phyloP scores from a whole-genome alignment of 2,329 filamentous ascomycete genomes.

The Elsinoe arachidis region DNA sequence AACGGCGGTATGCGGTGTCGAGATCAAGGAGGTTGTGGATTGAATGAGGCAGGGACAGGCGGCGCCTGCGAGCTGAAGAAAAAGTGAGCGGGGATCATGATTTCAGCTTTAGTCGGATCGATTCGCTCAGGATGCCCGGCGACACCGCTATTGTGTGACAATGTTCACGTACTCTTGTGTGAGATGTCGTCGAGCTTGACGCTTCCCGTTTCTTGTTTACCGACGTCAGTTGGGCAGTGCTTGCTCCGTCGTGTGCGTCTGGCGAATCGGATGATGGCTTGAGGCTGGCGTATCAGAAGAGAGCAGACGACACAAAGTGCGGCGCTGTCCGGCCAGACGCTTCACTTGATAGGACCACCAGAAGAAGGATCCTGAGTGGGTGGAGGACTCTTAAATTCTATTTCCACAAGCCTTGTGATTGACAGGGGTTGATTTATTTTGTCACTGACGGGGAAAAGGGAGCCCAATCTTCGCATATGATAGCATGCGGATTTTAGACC shows the following conservation, averaged over 20 bases:
- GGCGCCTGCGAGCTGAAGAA: constrained; percentile 12
- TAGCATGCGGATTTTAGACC: neutral
- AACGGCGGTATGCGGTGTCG: neutral
- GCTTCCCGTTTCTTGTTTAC: constrained; percentile 9
- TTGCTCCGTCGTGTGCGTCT: constrained; percentile 1
- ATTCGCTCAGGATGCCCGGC: neutral
- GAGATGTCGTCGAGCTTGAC: constrained; percentile 2
- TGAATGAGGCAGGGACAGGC: neutral
- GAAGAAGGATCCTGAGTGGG: constrained; percentile 4
- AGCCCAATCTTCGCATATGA: neutral
- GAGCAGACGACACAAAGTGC: neutral
- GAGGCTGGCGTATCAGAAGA: constrained; percentile 8
- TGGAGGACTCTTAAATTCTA: constrained; percentile 5
- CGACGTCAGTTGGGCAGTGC: constrained; percentile 12
- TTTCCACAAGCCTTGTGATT: constrained; percentile 1
- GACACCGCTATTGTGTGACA: constrained; percentile 8
- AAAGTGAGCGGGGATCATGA: constrained; percentile 10
- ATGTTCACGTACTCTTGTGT: constrained; percentile 4
- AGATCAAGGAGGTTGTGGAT: neutral
- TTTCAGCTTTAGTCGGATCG: neutral
- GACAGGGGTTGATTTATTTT: neutral
- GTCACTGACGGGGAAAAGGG: neutral
- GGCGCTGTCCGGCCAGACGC: neutral
- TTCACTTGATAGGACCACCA: neutral
- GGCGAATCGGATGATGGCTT: constrained; percentile 9